Conservation (phyloP, 495 filamentous ascomycete species). For the Neurospora sp. region DNA sequence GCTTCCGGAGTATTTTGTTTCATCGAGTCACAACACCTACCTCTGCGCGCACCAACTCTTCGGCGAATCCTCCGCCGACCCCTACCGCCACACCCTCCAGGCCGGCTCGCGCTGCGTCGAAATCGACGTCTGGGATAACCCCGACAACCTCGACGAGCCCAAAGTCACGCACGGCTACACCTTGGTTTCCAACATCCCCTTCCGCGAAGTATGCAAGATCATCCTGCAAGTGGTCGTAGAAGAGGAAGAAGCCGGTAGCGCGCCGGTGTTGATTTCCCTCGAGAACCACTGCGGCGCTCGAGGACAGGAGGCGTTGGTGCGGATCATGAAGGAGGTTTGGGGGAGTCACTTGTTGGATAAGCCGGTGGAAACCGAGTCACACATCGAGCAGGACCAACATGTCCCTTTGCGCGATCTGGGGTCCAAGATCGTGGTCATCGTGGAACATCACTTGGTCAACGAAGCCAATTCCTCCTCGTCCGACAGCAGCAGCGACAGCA, state of each 20-base stretch:
- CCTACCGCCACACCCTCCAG: slow-evolving; percentile 38
- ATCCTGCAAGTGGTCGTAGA: slow-evolving; percentile 40
- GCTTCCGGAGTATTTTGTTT: slow-evolving; percentile 46
- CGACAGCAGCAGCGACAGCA: slow-evolving; percentile 5
- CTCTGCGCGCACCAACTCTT: slow-evolving; percentile 44
- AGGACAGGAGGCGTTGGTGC: slow-evolving; percentile 38
- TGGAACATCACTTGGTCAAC: slow-evolving; percentile 44
- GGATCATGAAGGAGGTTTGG: slow-evolving; percentile 46
- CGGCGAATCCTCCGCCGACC: slow-evolving; percentile 34
- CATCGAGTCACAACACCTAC: slow-evolving; percentile 75
- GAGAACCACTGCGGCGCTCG: slow-evolving; percentile 42
- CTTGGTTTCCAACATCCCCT: slow-evolving; percentile 43
- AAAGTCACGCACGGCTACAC: slow-evolving; percentile 50
- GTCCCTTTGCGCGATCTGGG: slow-evolving; percentile 38
- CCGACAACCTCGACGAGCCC: slow-evolving; percentile 37
- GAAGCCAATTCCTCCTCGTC: slow-evolving; percentile 22
- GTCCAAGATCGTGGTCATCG: slow-evolving; percentile 43
- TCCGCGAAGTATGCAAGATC: slow-evolving; percentile 42
- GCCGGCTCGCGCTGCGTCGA: slow-evolving; percentile 47
- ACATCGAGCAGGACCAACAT: slow-evolving; percentile 26
- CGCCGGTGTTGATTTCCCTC: slow-evolving; percentile 42
- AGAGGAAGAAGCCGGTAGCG: slow-evolving; percentile 27
- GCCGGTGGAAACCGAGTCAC: slow-evolving; percentile 32
- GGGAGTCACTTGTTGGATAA: slow-evolving; percentile 39
- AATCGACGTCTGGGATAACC: slow-evolving; percentile 46